Evolutionary conservation across 129 eudicot species (phyloP).

Genomic region (Heracleum sosnowskyi): DNA sequence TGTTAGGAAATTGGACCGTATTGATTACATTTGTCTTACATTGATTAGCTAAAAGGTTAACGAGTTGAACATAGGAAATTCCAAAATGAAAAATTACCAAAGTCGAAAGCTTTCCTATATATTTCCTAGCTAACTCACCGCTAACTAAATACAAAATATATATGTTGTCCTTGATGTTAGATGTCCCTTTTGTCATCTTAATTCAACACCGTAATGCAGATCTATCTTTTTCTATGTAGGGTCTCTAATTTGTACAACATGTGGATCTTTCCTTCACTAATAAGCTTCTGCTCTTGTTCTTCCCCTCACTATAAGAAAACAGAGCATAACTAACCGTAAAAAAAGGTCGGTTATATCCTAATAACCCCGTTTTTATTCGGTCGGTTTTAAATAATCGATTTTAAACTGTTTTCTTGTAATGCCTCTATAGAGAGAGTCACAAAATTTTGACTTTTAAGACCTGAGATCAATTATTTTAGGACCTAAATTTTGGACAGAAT

Average conservation of each 20-base stretch:
- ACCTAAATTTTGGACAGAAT: neutral
- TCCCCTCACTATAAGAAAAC: no score
- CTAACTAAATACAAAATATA: conserved; percentile 2
- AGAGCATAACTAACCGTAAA: no score
- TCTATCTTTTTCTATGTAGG: conserved; percentile 25
- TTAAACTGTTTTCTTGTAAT: no score
- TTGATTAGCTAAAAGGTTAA: no score
- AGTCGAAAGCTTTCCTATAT: conserved; percentile 22
- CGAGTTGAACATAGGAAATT: no score
- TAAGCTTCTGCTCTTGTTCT: neutral
- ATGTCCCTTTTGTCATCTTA: conserved; percentile 40
- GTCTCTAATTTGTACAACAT: conserved; percentile 22
- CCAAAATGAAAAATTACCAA: no score
- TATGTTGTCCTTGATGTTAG: conserved; percentile 25
- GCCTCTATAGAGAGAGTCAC: neutral
- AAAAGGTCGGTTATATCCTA: no score
- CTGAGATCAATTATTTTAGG: neutral
- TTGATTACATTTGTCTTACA: no score
- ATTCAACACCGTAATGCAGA: conserved; percentile 12
- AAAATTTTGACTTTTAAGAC: neutral
- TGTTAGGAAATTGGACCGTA: no score
- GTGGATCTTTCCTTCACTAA: conserved; percentile 26
- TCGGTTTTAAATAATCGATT: no score
- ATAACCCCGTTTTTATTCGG: no score
- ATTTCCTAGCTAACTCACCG: conserved; percentile 40